Evolutionary conservation across 441 rosid species (phyloP).

Genomic region (Lepidium campestre): DNA sequence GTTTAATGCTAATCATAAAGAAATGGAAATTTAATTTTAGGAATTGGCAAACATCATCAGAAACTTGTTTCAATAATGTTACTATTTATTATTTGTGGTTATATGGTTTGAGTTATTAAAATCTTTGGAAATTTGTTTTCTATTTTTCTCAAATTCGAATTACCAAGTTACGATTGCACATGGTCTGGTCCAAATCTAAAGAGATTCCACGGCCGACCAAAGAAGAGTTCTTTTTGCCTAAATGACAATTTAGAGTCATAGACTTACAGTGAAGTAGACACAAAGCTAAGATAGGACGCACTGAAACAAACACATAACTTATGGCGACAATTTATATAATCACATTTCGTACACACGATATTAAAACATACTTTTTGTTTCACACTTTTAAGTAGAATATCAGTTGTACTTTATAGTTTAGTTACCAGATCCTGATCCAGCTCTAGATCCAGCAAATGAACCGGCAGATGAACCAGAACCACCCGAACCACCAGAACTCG

Average conservation of each 20-base stretch:
- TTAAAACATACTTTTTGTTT: background rate
- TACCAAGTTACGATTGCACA: background rate
- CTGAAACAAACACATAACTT: conserved; percentile 4
- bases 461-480: conserved; percentile 63
- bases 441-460: conserved; percentile 63
- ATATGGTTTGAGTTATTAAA: background rate
- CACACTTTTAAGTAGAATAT: background rate
- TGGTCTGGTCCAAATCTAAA: background rate
- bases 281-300: background rate
- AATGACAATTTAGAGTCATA: background rate
- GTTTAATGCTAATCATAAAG: too few relatives aligned
- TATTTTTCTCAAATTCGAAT: background rate
- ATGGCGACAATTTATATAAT: conserved; percentile 11
- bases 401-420: background rate
- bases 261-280: background rate
- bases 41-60: too few relatives aligned
- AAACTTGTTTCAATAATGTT: too few relatives aligned
- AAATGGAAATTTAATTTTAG: too few relatives aligned
- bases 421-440: conserved; percentile 48
- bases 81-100: too few relatives aligned
- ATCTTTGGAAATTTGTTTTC: background rate
- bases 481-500: conserved; percentile 25
- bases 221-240: background rate
- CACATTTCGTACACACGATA: background rate
- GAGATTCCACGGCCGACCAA: background rate